Conservation (phyloP, 73 alveolate genomes). For the Tetrahymena thermophila region DNA sequence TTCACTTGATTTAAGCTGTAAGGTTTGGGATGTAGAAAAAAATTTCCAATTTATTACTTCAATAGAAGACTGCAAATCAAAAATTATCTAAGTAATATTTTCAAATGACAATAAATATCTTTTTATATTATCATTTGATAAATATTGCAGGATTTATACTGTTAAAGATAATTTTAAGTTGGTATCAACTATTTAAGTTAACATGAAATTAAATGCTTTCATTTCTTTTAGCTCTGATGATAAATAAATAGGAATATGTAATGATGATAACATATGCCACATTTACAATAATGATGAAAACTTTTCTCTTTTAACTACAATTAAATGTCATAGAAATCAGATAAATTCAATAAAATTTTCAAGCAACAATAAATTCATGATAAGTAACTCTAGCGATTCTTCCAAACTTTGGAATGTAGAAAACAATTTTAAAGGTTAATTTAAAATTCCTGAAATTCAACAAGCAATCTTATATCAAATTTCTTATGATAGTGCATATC, state of each 20-base stretch:
- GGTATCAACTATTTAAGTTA: not conserved
- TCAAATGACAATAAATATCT: not conserved
- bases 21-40: not conserved
- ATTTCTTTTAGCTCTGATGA: not conserved
- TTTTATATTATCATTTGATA: not conserved
- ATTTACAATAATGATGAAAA: not conserved
- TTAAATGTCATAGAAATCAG: not conserved
- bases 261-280: not conserved
- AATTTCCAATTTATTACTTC: not conserved
- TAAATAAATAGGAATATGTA: not conserved
- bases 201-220: not conserved
- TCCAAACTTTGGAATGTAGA: not conserved
- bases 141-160: not conserved
- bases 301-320: not conserved
- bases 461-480: not conserved
- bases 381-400: too few species aligned
- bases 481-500: not conserved
- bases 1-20: not conserved
- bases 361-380: not conserved
- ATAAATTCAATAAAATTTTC: not conserved
- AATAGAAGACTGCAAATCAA: not conserved
- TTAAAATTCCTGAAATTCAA: not conserved
- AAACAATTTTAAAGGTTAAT: not conserved
- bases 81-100: not conserved
- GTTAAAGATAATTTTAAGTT: not conserved